A percentile compares a stretch with the other conserved stretches of the same genome.
Evolutionary conservation across 2,329 filamentous ascomycete genomes (phyloP).

Genomic region (Clonostachys rosea): DNA sequence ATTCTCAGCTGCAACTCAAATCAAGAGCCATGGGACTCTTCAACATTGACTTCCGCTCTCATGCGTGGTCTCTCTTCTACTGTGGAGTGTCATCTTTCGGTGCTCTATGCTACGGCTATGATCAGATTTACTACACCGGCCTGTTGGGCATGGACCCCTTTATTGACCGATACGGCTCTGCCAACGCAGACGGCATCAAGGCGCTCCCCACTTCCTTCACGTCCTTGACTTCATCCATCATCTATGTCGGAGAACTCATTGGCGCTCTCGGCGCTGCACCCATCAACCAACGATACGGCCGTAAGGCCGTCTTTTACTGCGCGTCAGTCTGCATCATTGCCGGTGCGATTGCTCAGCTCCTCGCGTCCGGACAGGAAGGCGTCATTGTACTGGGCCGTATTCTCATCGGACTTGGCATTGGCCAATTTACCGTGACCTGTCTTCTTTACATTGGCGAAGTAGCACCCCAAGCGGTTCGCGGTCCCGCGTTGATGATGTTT

Average conservation of each 20-base stretch:
- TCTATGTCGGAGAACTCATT: slow-evolving; percentile 26
- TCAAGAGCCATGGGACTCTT: neutral
- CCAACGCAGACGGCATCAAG: slow-evolving; percentile 4
- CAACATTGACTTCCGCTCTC: neutral
- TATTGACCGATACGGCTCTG: slow-evolving; percentile 10
- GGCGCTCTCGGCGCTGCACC: slow-evolving; percentile 22
- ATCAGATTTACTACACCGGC: slow-evolving; percentile 11
- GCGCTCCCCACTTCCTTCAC: slow-evolving; percentile 12
- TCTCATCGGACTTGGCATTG: slow-evolving; percentile 10
- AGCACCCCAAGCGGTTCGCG: slow-evolving; percentile 13
- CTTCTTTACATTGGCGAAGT: slow-evolving; percentile 14
- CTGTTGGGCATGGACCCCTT: slow-evolving; percentile 13
- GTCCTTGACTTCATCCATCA: slow-evolving; percentile 23
- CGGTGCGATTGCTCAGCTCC: slow-evolving; percentile 6
- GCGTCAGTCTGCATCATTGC: slow-evolving; percentile 19
- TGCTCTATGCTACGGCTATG: slow-evolving; percentile 9
- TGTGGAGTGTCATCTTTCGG: slow-evolving; percentile 14
- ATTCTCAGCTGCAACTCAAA: too few species aligned
- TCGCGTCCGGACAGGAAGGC: slow-evolving; percentile 3
- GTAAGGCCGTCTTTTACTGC: slow-evolving; percentile 19
- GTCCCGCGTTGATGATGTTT: slow-evolving; percentile 19
- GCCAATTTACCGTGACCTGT: slow-evolving; percentile 10
- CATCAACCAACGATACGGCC: slow-evolving; percentile 22
- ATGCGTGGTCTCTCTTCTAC: slow-evolving; percentile 17
- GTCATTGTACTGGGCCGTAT: slow-evolving; percentile 9